These are phyloP conservation scores for Schizophyllum commune DNA, from an alignment of 1,284 basidiomycete species.

Conservation along the genomic window DNA sequence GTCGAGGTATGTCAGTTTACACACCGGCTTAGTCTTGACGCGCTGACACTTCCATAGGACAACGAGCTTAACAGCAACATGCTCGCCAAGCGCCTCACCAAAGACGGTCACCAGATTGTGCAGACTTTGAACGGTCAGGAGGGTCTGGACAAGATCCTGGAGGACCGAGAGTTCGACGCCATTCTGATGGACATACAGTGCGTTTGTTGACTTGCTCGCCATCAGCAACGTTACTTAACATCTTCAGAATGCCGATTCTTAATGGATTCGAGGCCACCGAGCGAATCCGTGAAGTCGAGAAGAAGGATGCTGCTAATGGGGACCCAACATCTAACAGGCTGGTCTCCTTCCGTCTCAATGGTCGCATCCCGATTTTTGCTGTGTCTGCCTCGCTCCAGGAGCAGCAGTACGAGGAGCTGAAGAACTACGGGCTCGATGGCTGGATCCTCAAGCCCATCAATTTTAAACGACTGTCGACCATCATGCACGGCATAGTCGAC, in stretches of 20 bases:
- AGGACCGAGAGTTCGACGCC: constrained; percentile 63
- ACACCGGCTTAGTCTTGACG: neutral
- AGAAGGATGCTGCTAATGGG: constrained; percentile 12
- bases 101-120: constrained; percentile 64
- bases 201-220: constrained; percentile 17
- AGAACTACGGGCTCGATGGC: constrained; percentile 65
- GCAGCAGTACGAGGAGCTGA: constrained; percentile 52
- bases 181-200: constrained; percentile 84
- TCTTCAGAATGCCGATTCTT: constrained; percentile 71
- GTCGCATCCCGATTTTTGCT: constrained; percentile 75
- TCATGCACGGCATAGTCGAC: constrained; percentile 58
- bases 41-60: constrained; percentile 33
- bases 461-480: constrained; percentile 58
- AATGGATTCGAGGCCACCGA: constrained; percentile 71
- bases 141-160: constrained; percentile 53
- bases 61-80: constrained; percentile 75
- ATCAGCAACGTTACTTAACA: neutral
- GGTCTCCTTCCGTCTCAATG: constrained; percentile 50
- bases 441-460: constrained; percentile 87
- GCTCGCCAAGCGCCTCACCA: constrained; percentile 59
- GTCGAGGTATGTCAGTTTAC: constrained; percentile 57
- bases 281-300: constrained; percentile 60
- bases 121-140: constrained; percentile 76
- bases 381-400: constrained; percentile 76
- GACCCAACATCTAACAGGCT: constrained; percentile 10